phyloP scores from a whole-genome alignment of 495 filamentous ascomycete species.

The Tuber calosporum region DNA sequence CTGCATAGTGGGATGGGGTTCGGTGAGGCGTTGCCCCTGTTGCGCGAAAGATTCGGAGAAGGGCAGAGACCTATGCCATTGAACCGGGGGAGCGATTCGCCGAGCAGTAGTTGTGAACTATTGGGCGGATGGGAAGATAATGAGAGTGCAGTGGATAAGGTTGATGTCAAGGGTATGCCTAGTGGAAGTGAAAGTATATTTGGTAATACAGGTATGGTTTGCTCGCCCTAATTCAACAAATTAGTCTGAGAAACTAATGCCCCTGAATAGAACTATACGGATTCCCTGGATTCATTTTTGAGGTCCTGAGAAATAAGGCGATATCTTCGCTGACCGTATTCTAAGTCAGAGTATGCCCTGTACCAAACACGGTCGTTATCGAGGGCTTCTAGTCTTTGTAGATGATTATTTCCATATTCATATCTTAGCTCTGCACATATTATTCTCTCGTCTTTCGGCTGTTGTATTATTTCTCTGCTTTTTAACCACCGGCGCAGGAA shows the following conservation, averaged over 20 bases:
- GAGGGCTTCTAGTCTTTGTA: background rate
- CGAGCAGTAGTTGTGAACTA: conserved; percentile 81
- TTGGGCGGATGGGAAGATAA: conserved; percentile 86
- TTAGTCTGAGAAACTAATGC: conserved; percentile 54
- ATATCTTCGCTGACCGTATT: conserved; percentile 88
- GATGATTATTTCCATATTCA: background rate
- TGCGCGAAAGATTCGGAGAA: conserved; percentile 63
- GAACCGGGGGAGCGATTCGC: conserved; percentile 85
- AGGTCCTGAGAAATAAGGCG: conserved; percentile 85
- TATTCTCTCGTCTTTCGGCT: background rate
- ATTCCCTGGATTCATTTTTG: conserved; percentile 88
- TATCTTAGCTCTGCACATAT: background rate
- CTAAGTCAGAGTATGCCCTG: conserved; percentile 43
- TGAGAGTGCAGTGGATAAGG: conserved; percentile 40
- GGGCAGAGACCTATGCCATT: conserved; percentile 70
- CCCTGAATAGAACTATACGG: conserved; percentile 84
- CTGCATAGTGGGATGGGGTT: conserved; percentile 74
- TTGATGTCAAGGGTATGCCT: conserved; percentile 33
- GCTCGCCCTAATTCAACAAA: conserved; percentile 37
- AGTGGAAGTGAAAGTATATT: conserved; percentile 44
- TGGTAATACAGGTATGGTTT: conserved; percentile 42
- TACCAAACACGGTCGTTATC: background rate
- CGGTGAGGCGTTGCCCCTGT: conserved; percentile 56
- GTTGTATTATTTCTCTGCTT: background rate
- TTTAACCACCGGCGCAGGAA: background rate